Percentiles rank a stretch among this genome's conserved stretches.
phyloP scores from a whole-genome alignment of 352 stramenopile species.

The Lagenidium giganteum region DNA sequence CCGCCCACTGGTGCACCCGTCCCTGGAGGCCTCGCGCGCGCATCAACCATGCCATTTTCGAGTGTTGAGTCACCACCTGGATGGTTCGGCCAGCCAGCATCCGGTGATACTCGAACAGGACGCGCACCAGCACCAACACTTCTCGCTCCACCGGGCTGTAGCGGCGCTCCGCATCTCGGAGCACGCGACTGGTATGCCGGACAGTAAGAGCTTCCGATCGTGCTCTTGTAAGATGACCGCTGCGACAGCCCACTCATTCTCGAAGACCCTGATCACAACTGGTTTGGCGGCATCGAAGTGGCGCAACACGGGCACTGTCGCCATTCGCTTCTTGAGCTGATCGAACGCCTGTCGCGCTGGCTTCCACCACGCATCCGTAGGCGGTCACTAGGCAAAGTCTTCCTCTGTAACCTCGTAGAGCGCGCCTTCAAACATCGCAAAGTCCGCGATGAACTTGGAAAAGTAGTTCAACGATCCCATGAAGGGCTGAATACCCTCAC shows the following conservation, averaged over 20 bases:
- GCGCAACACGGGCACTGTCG: neutral
- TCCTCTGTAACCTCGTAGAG: conserved; percentile 8
- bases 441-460: conserved; percentile 2
- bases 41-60: conserved; percentile 1
- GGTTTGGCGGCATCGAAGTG: conserved; percentile 3
- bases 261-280: neutral
- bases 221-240: neutral
- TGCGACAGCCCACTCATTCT: conserved; percentile 2
- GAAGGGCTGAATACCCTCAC: too few relatives aligned
- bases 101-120: neutral
- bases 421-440: conserved; percentile 3
- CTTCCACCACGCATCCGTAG: too few relatives aligned
- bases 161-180: conserved; percentile 1
- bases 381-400: too few relatives aligned
- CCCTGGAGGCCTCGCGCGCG: too few relatives aligned
- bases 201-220: conserved; percentile 2
- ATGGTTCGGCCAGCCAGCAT: neutral
- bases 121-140: conserved; percentile 1
- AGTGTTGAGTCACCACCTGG: conserved; percentile 3
- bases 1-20: too few relatives aligned
- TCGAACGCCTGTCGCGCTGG: too few relatives aligned
- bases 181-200: conserved; percentile 1
- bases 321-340: conserved; percentile 1
- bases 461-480: too few relatives aligned
- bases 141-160: conserved; percentile 1